phyloP scores from a whole-genome alignment of 116 monocot genomes.

The Posidonia oceanica region DNA sequence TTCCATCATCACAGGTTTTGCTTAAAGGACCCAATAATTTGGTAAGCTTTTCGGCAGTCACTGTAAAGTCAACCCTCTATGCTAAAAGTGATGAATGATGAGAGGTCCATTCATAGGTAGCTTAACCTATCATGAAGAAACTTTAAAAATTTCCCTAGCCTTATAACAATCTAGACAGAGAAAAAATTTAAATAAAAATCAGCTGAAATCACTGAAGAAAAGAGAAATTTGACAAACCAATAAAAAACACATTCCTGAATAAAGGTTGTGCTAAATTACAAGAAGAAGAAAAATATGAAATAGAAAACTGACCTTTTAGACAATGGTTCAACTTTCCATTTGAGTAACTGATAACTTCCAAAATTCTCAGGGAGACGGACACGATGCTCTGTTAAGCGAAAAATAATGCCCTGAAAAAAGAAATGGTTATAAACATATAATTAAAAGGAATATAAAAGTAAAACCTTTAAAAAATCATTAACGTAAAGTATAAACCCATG shows the following conservation, averaged over 20 bases:
- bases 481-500: background rate
- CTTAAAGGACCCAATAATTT: too few species aligned
- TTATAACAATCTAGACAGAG: background rate
- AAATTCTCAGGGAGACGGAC: slow-evolving; percentile 74
- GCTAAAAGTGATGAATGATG: background rate
- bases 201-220: background rate
- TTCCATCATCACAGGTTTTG: too few species aligned
- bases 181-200: background rate
- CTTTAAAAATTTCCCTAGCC: background rate
- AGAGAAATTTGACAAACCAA: too few species aligned
- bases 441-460: background rate
- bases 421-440: background rate
- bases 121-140: background rate
- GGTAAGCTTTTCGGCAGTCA: too few species aligned
- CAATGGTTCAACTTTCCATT: slow-evolving; percentile 79
- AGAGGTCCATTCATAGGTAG: background rate
- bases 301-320: slow-evolving; percentile 40
- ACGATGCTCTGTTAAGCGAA: slow-evolving; percentile 66
- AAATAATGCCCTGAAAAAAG: slow-evolving; percentile 57
- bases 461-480: background rate
- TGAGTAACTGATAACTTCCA: slow-evolving; percentile 68
- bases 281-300: background rate
- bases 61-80: too few species aligned
- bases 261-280: too few species aligned
- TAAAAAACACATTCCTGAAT: too few species aligned